These are phyloP conservation scores for Calocera cornea DNA, from an alignment of 768 basidiomycete genomes.

Conservation along the genomic window DNA sequence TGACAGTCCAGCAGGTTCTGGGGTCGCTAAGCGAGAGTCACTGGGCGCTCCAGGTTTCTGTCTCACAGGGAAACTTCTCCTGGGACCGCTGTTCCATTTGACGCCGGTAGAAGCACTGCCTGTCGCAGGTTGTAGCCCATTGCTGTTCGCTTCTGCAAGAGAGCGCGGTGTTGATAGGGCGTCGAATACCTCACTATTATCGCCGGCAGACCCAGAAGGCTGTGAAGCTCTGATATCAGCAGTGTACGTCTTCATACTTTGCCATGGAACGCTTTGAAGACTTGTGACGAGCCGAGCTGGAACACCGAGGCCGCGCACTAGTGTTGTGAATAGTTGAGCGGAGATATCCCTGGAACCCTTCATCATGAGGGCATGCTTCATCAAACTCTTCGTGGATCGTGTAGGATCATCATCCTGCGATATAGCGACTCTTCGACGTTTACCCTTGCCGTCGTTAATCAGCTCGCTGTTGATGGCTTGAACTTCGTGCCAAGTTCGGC, in stretches of 20 bases:
- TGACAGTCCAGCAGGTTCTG: constrained; percentile 20
- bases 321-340: constrained; percentile 80
- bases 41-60: constrained; percentile 5
- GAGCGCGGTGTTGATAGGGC: neutral
- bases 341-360: constrained; percentile 73
- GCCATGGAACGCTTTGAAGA: constrained; percentile 86
- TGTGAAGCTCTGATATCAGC: neutral
- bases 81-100: neutral
- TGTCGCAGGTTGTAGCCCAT: too few species aligned
- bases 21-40: neutral
- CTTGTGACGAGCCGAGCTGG: constrained; percentile 81
- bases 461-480: constrained; percentile 27
- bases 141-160: neutral
- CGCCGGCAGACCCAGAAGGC: neutral
- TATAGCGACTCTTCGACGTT: constrained; percentile 13
- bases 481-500: constrained; percentile 63
- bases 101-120: too few species aligned
- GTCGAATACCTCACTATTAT: neutral
- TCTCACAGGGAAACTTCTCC: neutral
- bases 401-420: constrained; percentile 29
- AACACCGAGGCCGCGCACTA: constrained; percentile 74
- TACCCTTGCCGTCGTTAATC: constrained; percentile 19
- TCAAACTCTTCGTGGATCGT: constrained; percentile 67
- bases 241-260: constrained; percentile 29
- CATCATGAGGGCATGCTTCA: constrained; percentile 80